These are phyloP conservation scores for Clarireedia hainanense DNA, from an alignment of 2,329 filamentous ascomycete genomes.

Conservation along the genomic window DNA sequence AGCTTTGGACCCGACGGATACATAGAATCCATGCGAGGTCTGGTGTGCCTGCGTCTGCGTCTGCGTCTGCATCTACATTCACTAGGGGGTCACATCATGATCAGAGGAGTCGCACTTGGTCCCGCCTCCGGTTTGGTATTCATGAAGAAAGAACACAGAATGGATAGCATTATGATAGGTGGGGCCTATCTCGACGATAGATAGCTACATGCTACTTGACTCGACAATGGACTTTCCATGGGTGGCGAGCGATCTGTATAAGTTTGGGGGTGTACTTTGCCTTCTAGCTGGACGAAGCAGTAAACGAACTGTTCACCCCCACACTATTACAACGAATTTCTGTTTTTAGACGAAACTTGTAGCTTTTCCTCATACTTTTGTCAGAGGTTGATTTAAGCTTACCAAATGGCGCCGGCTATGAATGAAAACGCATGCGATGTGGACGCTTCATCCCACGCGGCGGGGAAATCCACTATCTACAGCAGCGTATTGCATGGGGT, in stretches of 20 bases:
- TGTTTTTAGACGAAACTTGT: constrained; percentile 1
- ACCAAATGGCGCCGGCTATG: constrained; percentile 18
- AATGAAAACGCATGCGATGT: neutral
- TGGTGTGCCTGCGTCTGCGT: constrained; percentile 7
- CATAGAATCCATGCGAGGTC: neutral
- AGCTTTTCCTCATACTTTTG: constrained; percentile 8
- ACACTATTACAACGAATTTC: constrained; percentile 13
- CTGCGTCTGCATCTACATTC: neutral
- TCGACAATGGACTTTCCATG: constrained; percentile 6
- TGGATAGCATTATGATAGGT: constrained; percentile 7
- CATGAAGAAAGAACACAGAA: neutral
- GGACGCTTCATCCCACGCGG: constrained; percentile 9
- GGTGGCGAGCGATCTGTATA: constrained; percentile 9
- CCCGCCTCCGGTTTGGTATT: neutral
- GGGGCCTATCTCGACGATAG: constrained; percentile 8
- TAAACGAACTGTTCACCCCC: neutral
- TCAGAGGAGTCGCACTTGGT: neutral
- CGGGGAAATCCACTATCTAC: constrained; percentile 31
- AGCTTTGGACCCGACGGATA: neutral
- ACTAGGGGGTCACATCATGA: neutral
- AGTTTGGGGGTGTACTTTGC: constrained; percentile 9
- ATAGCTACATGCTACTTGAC: constrained; percentile 18
- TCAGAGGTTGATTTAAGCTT: constrained; percentile 6
- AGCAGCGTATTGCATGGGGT: constrained; percentile 52
- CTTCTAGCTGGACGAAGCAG: neutral